Percentiles rank a stretch among this genome's conserved stretches.
Evolutionary conservation across 805 yeast genomes (phyloP).

Genomic region (Candida parachauliodes): DNA sequence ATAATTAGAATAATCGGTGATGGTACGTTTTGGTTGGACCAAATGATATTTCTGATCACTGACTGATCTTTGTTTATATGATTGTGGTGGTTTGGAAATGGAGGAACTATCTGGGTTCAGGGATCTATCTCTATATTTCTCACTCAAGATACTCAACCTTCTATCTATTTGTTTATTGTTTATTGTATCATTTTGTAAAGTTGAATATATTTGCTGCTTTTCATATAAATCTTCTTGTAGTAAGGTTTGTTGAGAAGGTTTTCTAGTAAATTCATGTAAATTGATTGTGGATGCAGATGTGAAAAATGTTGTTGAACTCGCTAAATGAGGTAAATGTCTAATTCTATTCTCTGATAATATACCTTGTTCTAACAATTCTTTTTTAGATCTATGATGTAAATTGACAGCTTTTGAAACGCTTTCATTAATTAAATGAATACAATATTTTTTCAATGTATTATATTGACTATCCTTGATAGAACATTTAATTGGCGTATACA

Average conservation of each 20-base stretch:
- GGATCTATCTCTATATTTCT: conserved; percentile 1
- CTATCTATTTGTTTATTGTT: neutral
- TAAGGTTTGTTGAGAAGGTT: conserved; percentile 1
- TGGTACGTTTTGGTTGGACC: no score
- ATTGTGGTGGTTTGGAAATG: conserved; percentile 2
- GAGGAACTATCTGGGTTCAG: neutral
- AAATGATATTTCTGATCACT: neutral
- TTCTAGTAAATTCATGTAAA: conserved; percentile 1
- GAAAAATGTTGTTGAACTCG: neutral
- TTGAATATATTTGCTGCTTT: neutral
- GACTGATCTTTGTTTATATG: conserved; percentile 1
- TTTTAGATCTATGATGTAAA: conserved; percentile 35
- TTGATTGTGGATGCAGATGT: conserved; percentile 3
- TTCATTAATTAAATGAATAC: conserved; percentile 56
- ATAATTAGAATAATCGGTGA: no score
- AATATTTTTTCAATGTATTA: conserved; percentile 55
- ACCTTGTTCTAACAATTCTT: conserved; percentile 26
- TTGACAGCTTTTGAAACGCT: conserved; percentile 51
- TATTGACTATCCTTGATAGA: conserved; percentile 29
- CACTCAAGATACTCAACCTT: conserved; percentile 2
- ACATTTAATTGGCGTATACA: conserved; percentile 47
- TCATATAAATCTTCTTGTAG: neutral
- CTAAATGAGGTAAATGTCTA: conserved; percentile 20
- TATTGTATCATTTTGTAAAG: conserved; percentile 3
- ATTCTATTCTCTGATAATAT: conserved; percentile 22